Evolutionary conservation across 1,139 yeast genomes (phyloP).

Genomic region (Lodderomyces oxycetoniae): DNA sequence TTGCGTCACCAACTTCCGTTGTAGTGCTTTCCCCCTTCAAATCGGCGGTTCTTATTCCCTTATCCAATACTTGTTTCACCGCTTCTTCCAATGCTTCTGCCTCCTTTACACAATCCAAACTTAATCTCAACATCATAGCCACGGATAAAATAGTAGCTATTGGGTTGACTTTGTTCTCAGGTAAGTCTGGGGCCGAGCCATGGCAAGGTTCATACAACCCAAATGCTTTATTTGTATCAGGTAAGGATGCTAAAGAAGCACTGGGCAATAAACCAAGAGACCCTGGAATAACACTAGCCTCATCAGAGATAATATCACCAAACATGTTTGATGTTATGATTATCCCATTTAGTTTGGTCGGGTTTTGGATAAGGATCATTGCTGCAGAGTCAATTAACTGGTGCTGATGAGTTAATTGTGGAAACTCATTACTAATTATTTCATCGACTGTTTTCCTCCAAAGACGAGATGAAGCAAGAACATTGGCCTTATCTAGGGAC

Average conservation of each 20-base stretch:
- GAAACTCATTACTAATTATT: slow-evolving; percentile 82
- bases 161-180: slow-evolving; percentile 85
- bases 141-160: slow-evolving; percentile 90
- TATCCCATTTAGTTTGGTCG: slow-evolving; percentile 86
- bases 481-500: slow-evolving; percentile 97
- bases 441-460: slow-evolving; percentile 93
- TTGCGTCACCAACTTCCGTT: slow-evolving; percentile 88
- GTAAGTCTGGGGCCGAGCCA: slow-evolving; percentile 96
- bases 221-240: slow-evolving; percentile 88
- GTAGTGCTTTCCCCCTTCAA: slow-evolving; percentile 78
- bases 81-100: slow-evolving; percentile 90
- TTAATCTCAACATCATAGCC: slow-evolving; percentile 94
- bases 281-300: slow-evolving; percentile 97
- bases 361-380: slow-evolving; percentile 89
- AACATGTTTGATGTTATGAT: slow-evolving; percentile 93
- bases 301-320: slow-evolving; percentile 96
- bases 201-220: slow-evolving; percentile 98
- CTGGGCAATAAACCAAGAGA: slow-evolving; percentile 93
- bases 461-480: slow-evolving; percentile 88
- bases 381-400: slow-evolving; percentile 98
- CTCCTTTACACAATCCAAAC: slow-evolving; percentile 74
- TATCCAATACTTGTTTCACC: slow-evolving; percentile 73
- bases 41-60: slow-evolving; percentile 87
- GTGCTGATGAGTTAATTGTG: slow-evolving; percentile 78
- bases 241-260: slow-evolving; percentile 92